phyloP scores from a whole-genome alignment of 23 red algal species.

The Cyanidiococcus yangmingshanensis region DNA sequence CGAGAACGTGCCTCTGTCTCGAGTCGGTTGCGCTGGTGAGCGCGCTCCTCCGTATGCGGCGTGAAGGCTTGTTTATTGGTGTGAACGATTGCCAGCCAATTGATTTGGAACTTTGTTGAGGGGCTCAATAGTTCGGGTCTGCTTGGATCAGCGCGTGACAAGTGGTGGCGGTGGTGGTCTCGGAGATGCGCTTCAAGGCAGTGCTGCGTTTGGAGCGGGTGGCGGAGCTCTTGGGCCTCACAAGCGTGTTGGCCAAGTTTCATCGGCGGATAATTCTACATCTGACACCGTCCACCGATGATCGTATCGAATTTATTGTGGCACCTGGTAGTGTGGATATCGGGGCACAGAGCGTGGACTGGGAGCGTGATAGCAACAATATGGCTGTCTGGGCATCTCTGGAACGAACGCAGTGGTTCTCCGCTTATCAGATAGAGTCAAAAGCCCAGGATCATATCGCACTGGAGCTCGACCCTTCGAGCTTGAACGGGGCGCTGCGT shows the following conservation, averaged over 20 bases:
- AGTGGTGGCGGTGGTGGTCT: too few species aligned
- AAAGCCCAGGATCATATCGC: conserved; percentile 74
- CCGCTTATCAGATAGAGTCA: conserved; percentile 67
- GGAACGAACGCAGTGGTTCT: conserved; percentile 52
- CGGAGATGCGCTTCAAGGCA: conserved; percentile 16
- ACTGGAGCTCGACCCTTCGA: conserved; percentile 77
- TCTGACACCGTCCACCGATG: conserved; percentile 39
- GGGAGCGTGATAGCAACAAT: background rate
- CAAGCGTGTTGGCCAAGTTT: conserved; percentile 40
- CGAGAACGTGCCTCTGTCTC: too few species aligned
- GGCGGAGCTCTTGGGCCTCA: conserved; percentile 3
- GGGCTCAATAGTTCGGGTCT: too few species aligned
- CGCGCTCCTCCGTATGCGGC: too few species aligned
- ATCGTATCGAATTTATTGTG: conserved; percentile 47
- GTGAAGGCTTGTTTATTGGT: too few species aligned
- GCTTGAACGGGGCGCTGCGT: conserved; percentile 45
- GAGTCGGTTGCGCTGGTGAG: too few species aligned
- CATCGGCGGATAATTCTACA: conserved; percentile 53
- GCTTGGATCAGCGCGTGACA: too few species aligned
- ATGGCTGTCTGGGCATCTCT: background rate
- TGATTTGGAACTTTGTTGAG: too few species aligned
- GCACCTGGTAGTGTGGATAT: conserved; percentile 28
- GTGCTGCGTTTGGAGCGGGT: background rate
- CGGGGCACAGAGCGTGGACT: conserved; percentile 28
- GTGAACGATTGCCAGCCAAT: too few species aligned